Evolutionary conservation across 306 rosid species (phyloP).

Genomic region (Quercus aquifolioides): DNA sequence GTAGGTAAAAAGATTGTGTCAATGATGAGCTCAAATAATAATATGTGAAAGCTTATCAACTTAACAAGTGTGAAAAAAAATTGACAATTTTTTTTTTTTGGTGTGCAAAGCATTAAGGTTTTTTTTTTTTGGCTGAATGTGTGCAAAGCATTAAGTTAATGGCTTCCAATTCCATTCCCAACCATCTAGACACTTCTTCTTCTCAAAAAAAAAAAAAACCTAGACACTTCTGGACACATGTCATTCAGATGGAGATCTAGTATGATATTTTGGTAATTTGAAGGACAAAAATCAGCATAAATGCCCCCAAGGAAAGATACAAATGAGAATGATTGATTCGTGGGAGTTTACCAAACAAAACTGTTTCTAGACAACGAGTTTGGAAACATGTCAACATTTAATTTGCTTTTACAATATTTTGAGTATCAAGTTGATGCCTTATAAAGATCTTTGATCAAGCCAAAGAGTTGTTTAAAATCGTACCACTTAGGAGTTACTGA

Average conservation of each 20-base stretch:
- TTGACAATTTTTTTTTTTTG: too few species aligned
- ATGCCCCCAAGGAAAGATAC: background rate
- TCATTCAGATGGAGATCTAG: constrained; percentile 3
- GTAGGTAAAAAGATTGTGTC: too few species aligned
- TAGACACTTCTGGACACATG: constrained; percentile 27
- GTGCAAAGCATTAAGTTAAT: background rate
- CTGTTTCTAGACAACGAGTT: background rate
- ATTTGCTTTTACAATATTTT: background rate
- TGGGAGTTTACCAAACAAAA: background rate
- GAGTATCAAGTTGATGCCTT: background rate
- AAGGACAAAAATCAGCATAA: constrained; percentile 23
- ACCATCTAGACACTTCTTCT: constrained; percentile 23
- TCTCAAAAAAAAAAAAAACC: background rate
- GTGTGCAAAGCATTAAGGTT: too few species aligned
- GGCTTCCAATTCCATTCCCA: background rate
- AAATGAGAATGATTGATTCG: background rate
- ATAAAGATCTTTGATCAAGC: background rate
- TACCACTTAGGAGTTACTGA: too few species aligned
- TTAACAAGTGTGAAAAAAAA: too few species aligned
- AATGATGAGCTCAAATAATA: too few species aligned
- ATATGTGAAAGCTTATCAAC: too few species aligned
- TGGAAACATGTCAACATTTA: background rate
- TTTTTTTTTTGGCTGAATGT: too few species aligned
- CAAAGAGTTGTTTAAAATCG: background rate
- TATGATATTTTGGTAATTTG: background rate